Conservation (phyloP, 164 flowering plant species). For the Chloranthus sessilifolius region DNA sequence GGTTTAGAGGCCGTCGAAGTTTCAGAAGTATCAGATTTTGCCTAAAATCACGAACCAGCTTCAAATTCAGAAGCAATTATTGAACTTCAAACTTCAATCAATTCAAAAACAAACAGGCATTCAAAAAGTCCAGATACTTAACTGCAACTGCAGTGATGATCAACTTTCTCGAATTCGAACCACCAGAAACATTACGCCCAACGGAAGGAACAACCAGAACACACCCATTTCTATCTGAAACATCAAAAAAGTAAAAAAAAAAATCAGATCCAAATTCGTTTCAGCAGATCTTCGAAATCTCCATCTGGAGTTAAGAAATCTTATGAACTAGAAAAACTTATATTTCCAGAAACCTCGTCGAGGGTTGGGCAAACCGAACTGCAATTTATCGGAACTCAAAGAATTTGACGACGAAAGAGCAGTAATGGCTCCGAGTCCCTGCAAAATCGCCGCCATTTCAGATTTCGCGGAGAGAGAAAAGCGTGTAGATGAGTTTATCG, state of each 20-base stretch:
- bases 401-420: conserved; percentile 24
- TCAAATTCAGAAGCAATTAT: neutral
- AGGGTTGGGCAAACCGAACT: conserved; percentile 20
- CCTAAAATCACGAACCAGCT: conserved; percentile 21
- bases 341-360: conserved; percentile 24
- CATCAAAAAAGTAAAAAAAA: conserved; percentile 2
- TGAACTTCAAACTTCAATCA: too few species aligned
- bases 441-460: conserved; percentile 42
- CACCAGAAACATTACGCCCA: conserved; percentile 19
- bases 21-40: conserved; percentile 30
- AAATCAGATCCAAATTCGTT: conserved; percentile 5
- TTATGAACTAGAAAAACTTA: neutral
- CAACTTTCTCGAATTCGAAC: conserved; percentile 22
- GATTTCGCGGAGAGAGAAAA: neutral
- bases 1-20: conserved; percentile 38
- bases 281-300: neutral
- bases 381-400: conserved; percentile 29
- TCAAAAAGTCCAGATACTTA: conserved; percentile 7
- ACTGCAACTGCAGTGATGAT: conserved; percentile 59
- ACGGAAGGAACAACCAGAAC: conserved; percentile 37
- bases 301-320: too few species aligned
- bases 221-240: conserved; percentile 35
- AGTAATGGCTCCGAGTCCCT: conserved; percentile 39
- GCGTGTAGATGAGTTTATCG: too few species aligned
- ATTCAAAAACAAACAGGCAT: neutral